phyloP scores from a whole-genome alignment of 805 yeast species.

The Saccharomycopsis capsularis region DNA sequence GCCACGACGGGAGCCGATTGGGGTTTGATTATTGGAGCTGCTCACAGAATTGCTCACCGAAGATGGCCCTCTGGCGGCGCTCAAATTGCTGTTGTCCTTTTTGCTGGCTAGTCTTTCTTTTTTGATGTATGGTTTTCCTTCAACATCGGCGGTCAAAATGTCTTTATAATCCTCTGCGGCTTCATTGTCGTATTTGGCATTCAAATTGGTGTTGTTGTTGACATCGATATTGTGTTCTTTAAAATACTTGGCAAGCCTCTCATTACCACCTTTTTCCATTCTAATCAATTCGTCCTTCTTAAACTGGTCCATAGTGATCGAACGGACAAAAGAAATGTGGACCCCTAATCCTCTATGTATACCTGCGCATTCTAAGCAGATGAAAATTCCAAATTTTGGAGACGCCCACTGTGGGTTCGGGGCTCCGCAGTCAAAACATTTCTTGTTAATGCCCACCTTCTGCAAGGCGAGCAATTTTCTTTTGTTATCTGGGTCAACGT shows the following conservation, averaged over 20 bases:
- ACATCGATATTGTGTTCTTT: constrained; percentile 63
- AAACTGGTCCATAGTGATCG: constrained; percentile 98
- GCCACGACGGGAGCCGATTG: constrained; percentile 23
- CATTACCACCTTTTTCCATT: constrained; percentile 95
- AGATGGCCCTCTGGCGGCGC: neutral
- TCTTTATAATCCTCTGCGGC: constrained; percentile 91
- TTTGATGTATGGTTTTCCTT: constrained; percentile 63
- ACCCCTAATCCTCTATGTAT: constrained; percentile 93
- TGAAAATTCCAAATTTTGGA: constrained; percentile 94
- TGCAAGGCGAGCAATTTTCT: constrained; percentile 72
- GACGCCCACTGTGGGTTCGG: constrained; percentile 99
- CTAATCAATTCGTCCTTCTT: constrained; percentile 83
- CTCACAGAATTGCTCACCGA: neutral
- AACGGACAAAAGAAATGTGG: constrained; percentile 91
- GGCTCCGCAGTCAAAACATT: constrained; percentile 89
- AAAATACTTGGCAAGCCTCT: constrained; percentile 62
- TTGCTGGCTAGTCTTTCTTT: constrained; percentile 44
- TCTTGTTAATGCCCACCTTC: constrained; percentile 74
- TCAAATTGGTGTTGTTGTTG: constrained; percentile 42
- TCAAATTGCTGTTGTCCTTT: neutral
- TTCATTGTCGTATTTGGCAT: constrained; percentile 71
- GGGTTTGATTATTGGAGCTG: constrained; percentile 3
- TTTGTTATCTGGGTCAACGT: constrained; percentile 89
- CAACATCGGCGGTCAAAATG: constrained; percentile 64
- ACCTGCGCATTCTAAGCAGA: constrained; percentile 98